Evolutionary conservation across 2,329 filamentous ascomycete genomes (phyloP).

Genomic region (Penicillium sp.): DNA sequence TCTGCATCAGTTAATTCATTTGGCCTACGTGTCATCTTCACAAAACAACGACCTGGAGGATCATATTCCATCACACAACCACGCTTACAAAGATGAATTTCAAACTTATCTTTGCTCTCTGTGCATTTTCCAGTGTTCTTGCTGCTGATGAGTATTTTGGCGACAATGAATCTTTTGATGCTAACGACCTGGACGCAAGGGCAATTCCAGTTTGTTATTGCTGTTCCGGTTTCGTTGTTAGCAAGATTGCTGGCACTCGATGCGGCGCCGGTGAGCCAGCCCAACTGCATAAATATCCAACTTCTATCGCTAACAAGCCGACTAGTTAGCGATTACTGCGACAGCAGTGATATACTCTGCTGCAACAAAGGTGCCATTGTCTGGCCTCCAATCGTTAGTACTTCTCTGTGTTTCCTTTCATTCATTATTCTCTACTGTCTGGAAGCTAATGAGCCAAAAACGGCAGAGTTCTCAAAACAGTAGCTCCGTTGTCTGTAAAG

Average conservation of each 20-base stretch:
- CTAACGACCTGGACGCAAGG: background rate
- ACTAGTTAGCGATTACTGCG: background rate
- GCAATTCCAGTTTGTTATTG: background rate
- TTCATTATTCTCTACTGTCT: background rate
- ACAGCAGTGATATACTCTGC: background rate
- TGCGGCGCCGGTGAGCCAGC: background rate
- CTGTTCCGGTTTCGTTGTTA: background rate
- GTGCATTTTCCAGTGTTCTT: background rate
- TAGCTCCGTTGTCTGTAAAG: background rate
- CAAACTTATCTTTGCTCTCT: background rate
- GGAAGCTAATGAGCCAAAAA: background rate
- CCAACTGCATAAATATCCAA: background rate
- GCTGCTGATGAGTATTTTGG: background rate
- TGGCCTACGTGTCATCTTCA: background rate
- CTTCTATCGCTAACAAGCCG: background rate
- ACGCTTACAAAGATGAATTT: background rate
- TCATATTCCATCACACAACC: background rate
- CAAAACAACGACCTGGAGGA: background rate
- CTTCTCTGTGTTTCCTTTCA: background rate
- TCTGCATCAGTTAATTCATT: too few relatives aligned
- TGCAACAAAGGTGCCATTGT: background rate
- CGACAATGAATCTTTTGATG: background rate
- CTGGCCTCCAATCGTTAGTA: background rate
- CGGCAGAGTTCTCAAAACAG: background rate
- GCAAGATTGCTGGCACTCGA: background rate